Evolutionary conservation across 352 stramenopile genomes (phyloP).

Genomic region (Phytophthora aleatoria): DNA sequence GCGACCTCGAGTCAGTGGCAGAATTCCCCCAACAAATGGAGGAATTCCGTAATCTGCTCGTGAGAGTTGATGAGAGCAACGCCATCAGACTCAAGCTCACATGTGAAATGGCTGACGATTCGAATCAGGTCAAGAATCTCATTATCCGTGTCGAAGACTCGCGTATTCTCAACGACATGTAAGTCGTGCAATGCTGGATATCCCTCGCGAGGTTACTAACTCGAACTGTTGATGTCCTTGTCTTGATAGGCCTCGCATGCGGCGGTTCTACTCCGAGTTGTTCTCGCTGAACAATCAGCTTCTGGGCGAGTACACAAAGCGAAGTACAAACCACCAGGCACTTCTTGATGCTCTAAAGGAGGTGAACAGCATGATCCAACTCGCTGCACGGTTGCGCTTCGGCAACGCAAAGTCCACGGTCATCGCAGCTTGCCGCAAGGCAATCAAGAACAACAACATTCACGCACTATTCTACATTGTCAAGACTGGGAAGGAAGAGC

Average conservation of each 20-base stretch:
- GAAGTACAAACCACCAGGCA: constrained; percentile 91
- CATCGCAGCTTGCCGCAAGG: constrained; percentile 84
- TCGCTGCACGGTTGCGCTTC: constrained; percentile 86
- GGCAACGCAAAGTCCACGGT: constrained; percentile 85
- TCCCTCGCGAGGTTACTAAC: background rate
- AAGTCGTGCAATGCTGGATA: constrained; percentile 23
- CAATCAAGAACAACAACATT: constrained; percentile 92
- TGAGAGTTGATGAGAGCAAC: constrained; percentile 89
- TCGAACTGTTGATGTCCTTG: constrained; percentile 3
- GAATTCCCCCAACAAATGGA: constrained; percentile 92
- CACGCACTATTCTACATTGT: constrained; percentile 88
- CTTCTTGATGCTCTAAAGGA: constrained; percentile 92
- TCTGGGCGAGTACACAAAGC: constrained; percentile 92
- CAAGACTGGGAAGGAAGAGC: constrained; percentile 84
- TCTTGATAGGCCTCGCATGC: constrained; percentile 65
- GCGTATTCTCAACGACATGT: constrained; percentile 93
- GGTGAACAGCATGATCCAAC: constrained; percentile 93
- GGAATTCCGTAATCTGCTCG: constrained; percentile 70
- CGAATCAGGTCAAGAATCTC: constrained; percentile 91
- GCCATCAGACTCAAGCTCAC: constrained; percentile 88
- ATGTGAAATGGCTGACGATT: constrained; percentile 94
- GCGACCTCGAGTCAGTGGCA: constrained; percentile 81
- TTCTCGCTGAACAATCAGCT: constrained; percentile 92
- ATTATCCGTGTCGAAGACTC: constrained; percentile 92
- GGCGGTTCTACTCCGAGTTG: constrained; percentile 90